These are phyloP conservation scores for Macrolepiota albuminosa DNA, from an alignment of 768 basidiomycete species.

Conservation along the genomic window DNA sequence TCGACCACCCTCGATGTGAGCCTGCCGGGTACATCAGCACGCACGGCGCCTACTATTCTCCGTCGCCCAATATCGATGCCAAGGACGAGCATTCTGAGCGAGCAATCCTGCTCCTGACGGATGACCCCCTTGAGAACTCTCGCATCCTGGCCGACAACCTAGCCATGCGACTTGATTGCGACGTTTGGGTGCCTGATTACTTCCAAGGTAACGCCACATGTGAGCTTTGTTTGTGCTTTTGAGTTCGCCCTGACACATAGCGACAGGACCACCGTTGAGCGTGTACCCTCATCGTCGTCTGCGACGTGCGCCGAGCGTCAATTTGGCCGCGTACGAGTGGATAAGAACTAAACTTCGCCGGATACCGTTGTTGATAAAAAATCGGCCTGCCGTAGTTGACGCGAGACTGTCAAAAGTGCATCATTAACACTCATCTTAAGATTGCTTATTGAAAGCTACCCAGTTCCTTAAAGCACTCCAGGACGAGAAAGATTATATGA, in stretches of 20 bases:
- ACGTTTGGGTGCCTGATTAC: slow-evolving; percentile 62
- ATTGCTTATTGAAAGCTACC: background rate
- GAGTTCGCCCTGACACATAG: background rate
- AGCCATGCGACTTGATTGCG: slow-evolving; percentile 43
- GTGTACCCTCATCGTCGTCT: slow-evolving; percentile 9
- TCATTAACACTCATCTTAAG: background rate
- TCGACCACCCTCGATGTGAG: slow-evolving; percentile 39
- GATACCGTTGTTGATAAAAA: slow-evolving; percentile 24
- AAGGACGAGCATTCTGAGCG: slow-evolving; percentile 24
- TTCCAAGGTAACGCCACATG: slow-evolving; percentile 40
- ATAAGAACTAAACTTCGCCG: slow-evolving; percentile 23
- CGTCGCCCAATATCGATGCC: slow-evolving; percentile 20
- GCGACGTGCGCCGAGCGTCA: slow-evolving; percentile 29
- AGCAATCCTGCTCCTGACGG: slow-evolving; percentile 50
- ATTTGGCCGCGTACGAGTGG: slow-evolving; percentile 22
- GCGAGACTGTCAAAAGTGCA: slow-evolving; percentile 27
- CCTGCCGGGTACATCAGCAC: slow-evolving; percentile 37
- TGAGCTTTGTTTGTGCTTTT: background rate
- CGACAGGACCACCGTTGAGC: background rate
- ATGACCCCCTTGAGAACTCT: slow-evolving; percentile 49
- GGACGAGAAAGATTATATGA: slow-evolving; percentile 35
- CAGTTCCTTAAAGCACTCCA: slow-evolving; percentile 35
- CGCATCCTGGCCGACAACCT: slow-evolving; percentile 56
- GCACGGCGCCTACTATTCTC: slow-evolving; percentile 40
- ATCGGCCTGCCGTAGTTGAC: slow-evolving; percentile 28